Conservation (phyloP, 164 flowering plant genomes). For the Taxillus chinensis region DNA sequence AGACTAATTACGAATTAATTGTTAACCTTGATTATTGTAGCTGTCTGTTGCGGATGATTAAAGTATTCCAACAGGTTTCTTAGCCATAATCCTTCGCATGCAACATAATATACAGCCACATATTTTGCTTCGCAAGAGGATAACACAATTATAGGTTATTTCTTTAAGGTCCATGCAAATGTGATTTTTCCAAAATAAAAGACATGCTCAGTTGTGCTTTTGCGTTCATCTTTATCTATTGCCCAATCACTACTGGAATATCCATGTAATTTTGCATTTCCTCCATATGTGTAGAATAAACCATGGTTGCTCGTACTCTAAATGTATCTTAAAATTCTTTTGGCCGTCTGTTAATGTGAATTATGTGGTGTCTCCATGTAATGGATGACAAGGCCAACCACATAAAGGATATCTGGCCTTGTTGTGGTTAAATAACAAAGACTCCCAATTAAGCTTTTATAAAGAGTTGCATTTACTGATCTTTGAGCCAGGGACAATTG, state of each 20-base stretch:
- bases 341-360: too few species aligned
- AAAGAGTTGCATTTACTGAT: neutral
- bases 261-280: neutral
- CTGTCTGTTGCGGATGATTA: neutral
- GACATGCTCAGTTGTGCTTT: neutral
- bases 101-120: neutral
- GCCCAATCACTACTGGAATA: neutral
- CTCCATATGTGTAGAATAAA: neutral
- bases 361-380: neutral
- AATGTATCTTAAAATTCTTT: neutral
- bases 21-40: neutral
- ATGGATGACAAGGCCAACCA: neutral
- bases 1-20: neutral
- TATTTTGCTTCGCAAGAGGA: neutral
- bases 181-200: neutral
- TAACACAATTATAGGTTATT: neutral
- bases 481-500: neutral
- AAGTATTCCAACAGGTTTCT: neutral
- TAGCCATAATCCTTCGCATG: neutral
- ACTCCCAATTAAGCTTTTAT: neutral
- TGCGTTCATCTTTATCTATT: neutral
- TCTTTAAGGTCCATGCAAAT: neutral
- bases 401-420: neutral
- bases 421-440: neutral
- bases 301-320: neutral